Base-by-base conservation (phyloP, 768 basidiomycete genomes). In the Solioccasus polychromus region DNA sequence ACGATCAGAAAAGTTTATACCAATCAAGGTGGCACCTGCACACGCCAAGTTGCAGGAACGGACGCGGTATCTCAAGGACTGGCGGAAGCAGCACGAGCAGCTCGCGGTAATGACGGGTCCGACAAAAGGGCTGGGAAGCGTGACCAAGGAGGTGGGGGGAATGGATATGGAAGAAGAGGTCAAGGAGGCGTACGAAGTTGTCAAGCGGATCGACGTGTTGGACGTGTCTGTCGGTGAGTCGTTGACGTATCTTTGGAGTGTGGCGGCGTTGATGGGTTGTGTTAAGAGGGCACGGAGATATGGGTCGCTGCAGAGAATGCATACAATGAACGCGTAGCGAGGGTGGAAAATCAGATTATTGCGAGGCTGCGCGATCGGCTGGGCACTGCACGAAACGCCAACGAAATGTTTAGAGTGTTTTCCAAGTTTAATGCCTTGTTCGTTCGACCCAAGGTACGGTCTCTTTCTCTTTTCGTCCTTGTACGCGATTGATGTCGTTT, bases 351-450 rank as follows among this genome's bases (percentile, higher is more conserved):
- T 69, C 95, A 97, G 66, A 98, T 98, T 61, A 98, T 98, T 64
- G 88, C 95, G 14, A 77, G 91, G 26, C 67, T 99, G 37, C 78
- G 95, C 20, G 95, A 97, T 67, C 77, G 91, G 47, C 75, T 98
- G 10, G 96, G 92, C 12, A 95, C 92, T 14, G 96, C 96, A 19
- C 74, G 93, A 25, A 99, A 97, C 64, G 95, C 96, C 14, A 95
- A 96, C 64, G 96, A 98, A 70, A 99, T 98, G 96, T 98, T 99
- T 71, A 79, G 95, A 41, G 95, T 98, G 35, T 98, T 99, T 68
- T 94, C 92, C 15, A 95, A 95, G 68, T 98, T 97, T 74, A 98
- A 99, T 63, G 90, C 93, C 1, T 69, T 98, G 28, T 96, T 98
- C 61, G 94, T 98, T 28, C 75, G 95, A 48, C 94, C 92, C 8